Conservation (phyloP, 228 moss, liverwort and hornwort species). For the Sphagnum fallax region DNA sequence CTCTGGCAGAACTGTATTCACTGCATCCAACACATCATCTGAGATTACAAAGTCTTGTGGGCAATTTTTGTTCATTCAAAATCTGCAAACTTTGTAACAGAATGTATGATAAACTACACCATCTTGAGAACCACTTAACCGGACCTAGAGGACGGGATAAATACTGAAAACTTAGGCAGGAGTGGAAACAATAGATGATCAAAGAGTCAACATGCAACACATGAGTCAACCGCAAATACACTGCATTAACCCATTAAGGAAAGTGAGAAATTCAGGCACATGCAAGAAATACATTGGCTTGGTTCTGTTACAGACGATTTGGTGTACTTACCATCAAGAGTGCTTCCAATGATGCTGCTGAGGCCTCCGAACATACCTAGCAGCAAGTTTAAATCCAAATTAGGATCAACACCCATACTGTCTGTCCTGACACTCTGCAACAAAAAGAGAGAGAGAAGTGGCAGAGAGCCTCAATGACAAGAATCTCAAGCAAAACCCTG, state of each 20-base stretch:
- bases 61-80: not conserved
- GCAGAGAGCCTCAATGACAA: not conserved
- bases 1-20: slow-evolving; percentile 33
- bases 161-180: too few relatives aligned
- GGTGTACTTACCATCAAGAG: slow-evolving; percentile 20
- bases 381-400: slow-evolving; percentile 32
- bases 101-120: too few relatives aligned
- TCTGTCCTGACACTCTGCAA: slow-evolving; percentile 24
- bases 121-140: too few relatives aligned
- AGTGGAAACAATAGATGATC: too few relatives aligned
- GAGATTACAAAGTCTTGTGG: not conserved
- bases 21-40: slow-evolving; percentile 12
- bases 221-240: too few relatives aligned
- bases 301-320: too few relatives aligned
- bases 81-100: too few relatives aligned
- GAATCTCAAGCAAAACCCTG: not conserved
- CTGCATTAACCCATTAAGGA: too few relatives aligned
- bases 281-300: too few relatives aligned
- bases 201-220: too few relatives aligned
- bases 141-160: too few relatives aligned
- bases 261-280: too few relatives aligned
- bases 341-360: slow-evolving; percentile 19
- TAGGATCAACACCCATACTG: slow-evolving; percentile 20
- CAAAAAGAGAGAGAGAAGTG: not conserved
- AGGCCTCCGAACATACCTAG: slow-evolving; percentile 44